Evolutionary conservation across 768 basidiomycete species (phyloP), one percentile per base, ranked within the genome.

Genomic region (Mycena capillaripes): DNA sequence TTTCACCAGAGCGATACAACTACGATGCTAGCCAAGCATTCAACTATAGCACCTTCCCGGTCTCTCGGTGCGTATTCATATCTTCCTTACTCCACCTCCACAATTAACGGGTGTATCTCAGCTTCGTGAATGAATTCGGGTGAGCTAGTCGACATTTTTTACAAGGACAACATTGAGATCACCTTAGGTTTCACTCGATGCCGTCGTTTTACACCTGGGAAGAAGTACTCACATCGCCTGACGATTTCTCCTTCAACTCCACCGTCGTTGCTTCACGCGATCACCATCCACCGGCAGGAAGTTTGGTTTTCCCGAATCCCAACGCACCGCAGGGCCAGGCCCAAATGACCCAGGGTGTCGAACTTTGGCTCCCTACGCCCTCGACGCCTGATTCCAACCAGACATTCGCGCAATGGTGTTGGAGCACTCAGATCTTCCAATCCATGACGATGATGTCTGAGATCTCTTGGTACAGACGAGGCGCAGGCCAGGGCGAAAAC

Each of bases 341-440:
- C 10, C 84, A 91, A 73, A 88, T 90, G 89, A 83, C 86, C 0
- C 70, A 75, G 21, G 88, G 84, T 3, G 89, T 89, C 46, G 83
- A 88, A 69, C 73, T 82, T n/a, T 90, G 89, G 88, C 84, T 90
- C 17, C 89, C 89, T 1, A 87, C 85, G 0, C 89, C 89, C 3
- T 78, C 78, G 17, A 88, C 86, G 1, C 70, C 84, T 21, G 82
- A 89, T 75, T 66, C 84, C 23, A 89, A 91, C 69, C 86, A 89
- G 75, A 90, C 89, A 0, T 90, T 91, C 77, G 87, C 89, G 0
- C 89, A 90, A 75, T 90, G 89, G 89, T 90, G 88, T 78, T 91
- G 85, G 82, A 89, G 88, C 78, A 90, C 89, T 4, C 90, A 90
- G 73, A 73, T 90, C 23, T 90, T 90, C 86, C 90, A 90, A 73